These are phyloP conservation scores for Daldinia caldariorum DNA, from an alignment of 495 filamentous ascomycete species.

Conservation along the genomic window DNA sequence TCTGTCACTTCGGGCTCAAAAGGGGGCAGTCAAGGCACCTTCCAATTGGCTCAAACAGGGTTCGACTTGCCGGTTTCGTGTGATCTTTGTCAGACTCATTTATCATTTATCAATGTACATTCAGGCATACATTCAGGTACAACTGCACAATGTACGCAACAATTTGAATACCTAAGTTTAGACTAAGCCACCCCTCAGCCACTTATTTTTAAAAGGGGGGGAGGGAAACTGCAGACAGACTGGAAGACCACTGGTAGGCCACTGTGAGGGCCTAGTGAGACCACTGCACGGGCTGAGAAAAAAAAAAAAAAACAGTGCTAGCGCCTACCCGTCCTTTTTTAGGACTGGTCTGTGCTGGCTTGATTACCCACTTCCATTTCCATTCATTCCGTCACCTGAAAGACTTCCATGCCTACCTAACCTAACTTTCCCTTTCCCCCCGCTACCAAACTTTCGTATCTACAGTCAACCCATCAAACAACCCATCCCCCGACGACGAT, in stretches of 20 bases:
- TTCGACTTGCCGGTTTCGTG: slow-evolving; percentile 18
- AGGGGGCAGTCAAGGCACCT: neutral
- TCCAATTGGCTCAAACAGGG: slow-evolving; percentile 18
- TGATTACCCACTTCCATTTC: slow-evolving; percentile 19
- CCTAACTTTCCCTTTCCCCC: slow-evolving; percentile 40
- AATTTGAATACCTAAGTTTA: neutral
- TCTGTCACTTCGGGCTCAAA: slow-evolving; percentile 36
- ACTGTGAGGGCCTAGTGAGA: neutral
- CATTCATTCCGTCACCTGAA: slow-evolving; percentile 44
- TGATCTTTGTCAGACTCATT: neutral
- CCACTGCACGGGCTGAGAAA: neutral
- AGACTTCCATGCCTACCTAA: no score
- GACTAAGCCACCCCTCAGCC: slow-evolving; percentile 39
- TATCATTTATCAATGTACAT: neutral
- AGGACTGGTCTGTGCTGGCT: slow-evolving; percentile 31
- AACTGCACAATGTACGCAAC: neutral
- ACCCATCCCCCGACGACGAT: slow-evolving; percentile 5
- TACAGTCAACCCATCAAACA: slow-evolving; percentile 23
- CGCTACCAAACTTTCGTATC: slow-evolving; percentile 27
- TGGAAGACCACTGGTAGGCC: neutral
- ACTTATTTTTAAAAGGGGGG: slow-evolving; percentile 19
- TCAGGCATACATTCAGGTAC: neutral
- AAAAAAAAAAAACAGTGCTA: slow-evolving; percentile 25
- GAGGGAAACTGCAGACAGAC: neutral
- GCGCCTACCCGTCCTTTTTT: slow-evolving; percentile 32